Evolutionary conservation across 371 early-diverging fungal genomes (phyloP), one percentile per base, ranked within the genome.

Genomic region (Apophysomyces ossiformis): DNA sequence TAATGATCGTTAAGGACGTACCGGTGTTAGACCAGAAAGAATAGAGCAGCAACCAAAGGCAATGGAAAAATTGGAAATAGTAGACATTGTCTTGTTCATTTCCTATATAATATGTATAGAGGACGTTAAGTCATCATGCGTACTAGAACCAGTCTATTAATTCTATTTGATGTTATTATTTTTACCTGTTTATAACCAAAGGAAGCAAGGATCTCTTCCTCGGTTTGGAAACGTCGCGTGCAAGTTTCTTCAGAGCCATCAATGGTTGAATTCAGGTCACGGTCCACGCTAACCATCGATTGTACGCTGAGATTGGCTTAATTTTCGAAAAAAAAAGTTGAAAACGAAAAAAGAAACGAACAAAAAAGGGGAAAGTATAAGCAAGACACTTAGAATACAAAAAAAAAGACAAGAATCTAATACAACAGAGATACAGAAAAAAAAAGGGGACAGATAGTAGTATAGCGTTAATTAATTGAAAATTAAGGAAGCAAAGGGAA

Each of bases 1-100:
- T 11, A 21, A 7, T 32, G 3, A 45, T 26, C 32, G 2, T 21
- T 43, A 32, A 26, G 16, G 9, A 47, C 61, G 67, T 79, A 79
- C 83, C 65, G 85, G 81, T 12, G 87, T 85, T 9, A 90, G 66
- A 13, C 90, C 90, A 8, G 86, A 76, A 35, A 87, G 68, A 62
- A 87, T 76, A 35, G 88, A 86, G 56, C 85, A 81, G 58, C 87
- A 86, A 41, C 87, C 83, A 68, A 89, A 86, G 9, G 89, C 83
- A 61, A 87, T 79, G 41, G 85, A 81, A 69, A 88, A 87, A 63
- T 87, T 87, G 37, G 83, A 76, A 63, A 89, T 79, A 12, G 81
- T 75, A 9, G 85, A 80, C 47, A 90, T 81, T n/a, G 88, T 82
- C 54, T 89, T 89, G 71, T 83, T 86, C 74, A 90, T 75, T 76